Base-by-base conservation (phyloP, 148 eudicot species). In the Diospyros kaki region DNA sequence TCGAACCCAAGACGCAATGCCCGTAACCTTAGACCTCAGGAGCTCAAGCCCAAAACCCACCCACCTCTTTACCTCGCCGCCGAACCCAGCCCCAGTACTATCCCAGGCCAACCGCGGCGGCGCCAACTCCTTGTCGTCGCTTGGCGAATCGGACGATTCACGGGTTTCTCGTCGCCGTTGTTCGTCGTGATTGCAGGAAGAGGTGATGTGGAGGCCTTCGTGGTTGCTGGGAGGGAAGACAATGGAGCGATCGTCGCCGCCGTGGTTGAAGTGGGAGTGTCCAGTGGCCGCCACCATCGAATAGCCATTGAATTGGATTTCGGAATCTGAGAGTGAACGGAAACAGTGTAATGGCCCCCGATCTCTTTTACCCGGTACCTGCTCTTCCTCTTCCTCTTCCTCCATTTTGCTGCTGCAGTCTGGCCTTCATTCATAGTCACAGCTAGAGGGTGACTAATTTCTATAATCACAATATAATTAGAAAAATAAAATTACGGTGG, bases 221-320 rank as follows among this genome's bases (percentile, higher is more conserved):
- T 83, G 88, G 69, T 85, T 81, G 73, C 48, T 58, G n/a, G 88
- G 85, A 18, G 85, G 87, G 81, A 85, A 85, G 46, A 84, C 58
- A 44, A 72, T 10, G 42, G 55, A 72, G 42, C 50, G 9, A 41
- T 58, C 39, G 9, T 17, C 59, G 9, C 63, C 68, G 56, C 1
- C 42, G 75, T 38, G 28, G 28, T 28, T 13, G 56, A 59, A 45
- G 66, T 5, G 54, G 54, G 75, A 1, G 68, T 62, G 58, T 64
- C 58, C 9, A 58, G 41, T 15, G 50, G 61, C 8, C 41, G 14
- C 39, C 58, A 18, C 39, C 58, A 15, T 50, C 15, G 69, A 41
- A 15, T 48, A n/a, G 8, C 50, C 7, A 9, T 4, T 72, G 52
- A 56, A 58, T 43, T 63, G 69, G 60, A 69, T 74, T 52, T n/a